These are phyloP conservation scores for Lycium barbarum DNA, from an alignment of 257 asterid species.

Conservation along the genomic window DNA sequence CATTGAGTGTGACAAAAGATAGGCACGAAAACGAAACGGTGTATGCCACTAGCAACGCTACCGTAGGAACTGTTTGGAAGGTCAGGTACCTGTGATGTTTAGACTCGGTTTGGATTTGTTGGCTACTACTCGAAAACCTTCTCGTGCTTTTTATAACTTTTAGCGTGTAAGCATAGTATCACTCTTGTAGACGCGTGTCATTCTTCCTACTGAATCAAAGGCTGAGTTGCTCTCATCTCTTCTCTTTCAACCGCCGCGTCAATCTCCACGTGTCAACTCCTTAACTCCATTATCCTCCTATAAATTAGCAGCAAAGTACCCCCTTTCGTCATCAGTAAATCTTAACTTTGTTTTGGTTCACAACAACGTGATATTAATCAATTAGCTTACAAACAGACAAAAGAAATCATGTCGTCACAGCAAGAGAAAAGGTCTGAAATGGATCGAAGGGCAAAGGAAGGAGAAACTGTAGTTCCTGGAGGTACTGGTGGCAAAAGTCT, in stretches of 20 bases:
- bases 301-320: not conserved
- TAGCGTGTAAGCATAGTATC: slow-evolving; percentile 3
- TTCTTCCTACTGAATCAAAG: not conserved
- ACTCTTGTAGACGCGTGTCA: not conserved
- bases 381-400: not conserved
- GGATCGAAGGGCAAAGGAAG: slow-evolving; percentile 56
- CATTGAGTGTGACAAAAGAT: too few species aligned
- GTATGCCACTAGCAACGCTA: too few species aligned
- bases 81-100: too few species aligned
- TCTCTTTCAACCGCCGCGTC: not conserved
- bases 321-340: not conserved
- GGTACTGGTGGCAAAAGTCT: slow-evolving; percentile 71
- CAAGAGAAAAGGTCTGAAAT: slow-evolving; percentile 50
- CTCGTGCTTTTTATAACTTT: not conserved
- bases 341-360: not conserved
- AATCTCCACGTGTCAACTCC: not conserved
- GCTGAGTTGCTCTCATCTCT: not conserved
- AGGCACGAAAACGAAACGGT: too few species aligned
- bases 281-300: not conserved
- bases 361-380: not conserved
- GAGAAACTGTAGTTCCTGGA: slow-evolving; percentile 68
- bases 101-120: not conserved
- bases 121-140: not conserved
- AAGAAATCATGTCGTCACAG: slow-evolving; percentile 47
- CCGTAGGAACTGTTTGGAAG: too few species aligned